Evolutionary conservation across 768 basidiomycete genomes (phyloP), one percentile per base, ranked within the genome.

Genomic region (Tulasnella sp.): DNA sequence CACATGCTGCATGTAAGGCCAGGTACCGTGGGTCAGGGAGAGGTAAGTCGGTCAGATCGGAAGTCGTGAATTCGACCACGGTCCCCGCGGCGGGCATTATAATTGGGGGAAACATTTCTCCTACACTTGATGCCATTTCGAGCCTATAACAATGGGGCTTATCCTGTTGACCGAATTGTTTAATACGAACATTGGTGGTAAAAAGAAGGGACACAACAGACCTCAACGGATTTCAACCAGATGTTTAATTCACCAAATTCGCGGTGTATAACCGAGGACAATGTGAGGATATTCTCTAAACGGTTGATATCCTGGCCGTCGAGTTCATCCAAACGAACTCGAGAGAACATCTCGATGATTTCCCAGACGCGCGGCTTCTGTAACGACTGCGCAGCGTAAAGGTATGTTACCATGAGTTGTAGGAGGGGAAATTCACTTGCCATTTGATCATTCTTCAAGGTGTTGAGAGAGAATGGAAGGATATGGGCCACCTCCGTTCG

Each of bases 1-100:
- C 64, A n/a, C n/a, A n/a, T n/a, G n/a, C n/a, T n/a, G n/a, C n/a
- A n/a, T n/a, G n/a, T n/a, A n/a, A n/a, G n/a, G 48, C 61, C 65
- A 8, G 62, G 62, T 32, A 65, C 65, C 34, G 60, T 65, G 36
- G 65, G 19, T 27, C 29, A 29, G 9, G n/a, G 41, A 17, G 8
- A 49, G 48, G 23, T 25, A 11, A 15, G 7, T 9, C 9, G 7
- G 27, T 8, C 23, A 7, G 11, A 21, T 12, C 11, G 9, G 9
- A 11, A 46, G 11, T 23, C 11, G 9, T 46, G 11, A 9, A 9
- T 9, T 23, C 11, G 21, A 12, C 21, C 48, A 32, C 17, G 21
- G 15, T 29, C 6, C 17, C 27, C 29, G 7, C 29, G 15, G 19
- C n/a, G 48, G 9, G 9, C 11, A 25, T 29, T 32, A 29, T 9